Evolutionary conservation across 805 yeast genomes (phyloP), one percentile per base, ranked within the genome.

Genomic region (Wickerhamiella musiphila): DNA sequence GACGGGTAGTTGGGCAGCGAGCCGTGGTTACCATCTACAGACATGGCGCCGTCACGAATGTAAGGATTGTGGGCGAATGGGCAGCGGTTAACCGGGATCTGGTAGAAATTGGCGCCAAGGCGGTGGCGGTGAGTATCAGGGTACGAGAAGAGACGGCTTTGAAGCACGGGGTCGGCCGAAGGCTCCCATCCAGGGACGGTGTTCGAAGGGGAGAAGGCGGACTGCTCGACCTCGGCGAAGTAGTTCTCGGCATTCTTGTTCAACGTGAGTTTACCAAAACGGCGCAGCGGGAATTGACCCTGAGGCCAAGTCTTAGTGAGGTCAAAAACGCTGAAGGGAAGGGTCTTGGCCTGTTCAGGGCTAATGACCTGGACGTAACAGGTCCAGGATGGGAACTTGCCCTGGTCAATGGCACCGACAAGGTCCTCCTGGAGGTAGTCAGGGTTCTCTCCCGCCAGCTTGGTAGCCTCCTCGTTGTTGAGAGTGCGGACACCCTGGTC

Each of bases 41-140:
- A 46, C 65, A 63, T 63, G 31, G 63, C 59, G 41, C 84, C 86
- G 47, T 75, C 83, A 50, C 83, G 69, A 41, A 60, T 60, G 51
- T 56, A 63, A 21, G 69, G 63, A 39, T 53, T 49, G 45, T 45
- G 51, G 18, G 54, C 53, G 30, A 46, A 48, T 14, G 82, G 82
- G 53, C 78, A 70, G 13, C 40, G 35, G 57, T 73, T 73, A 42
- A 71, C 73, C 6, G 81, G 81, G 40, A 73, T 54, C 48, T 73
- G 81, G 35, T 65, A 60, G 57, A 66, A 73, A 57, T 73, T 76
- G 28, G 65, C 54, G 37, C 84, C 84, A 46, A 76, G 63, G 55
- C 86, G 68, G 61, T 75, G 70, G 51, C 79, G 70, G 56, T 73
- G 81, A 28, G 84, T 73, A 56, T 76, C 84, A 35, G 73, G 65